Percentiles rank a stretch among this genome's conserved stretches.
phyloP scores from a whole-genome alignment of 805 yeast species.

The Candida multigemmis region DNA sequence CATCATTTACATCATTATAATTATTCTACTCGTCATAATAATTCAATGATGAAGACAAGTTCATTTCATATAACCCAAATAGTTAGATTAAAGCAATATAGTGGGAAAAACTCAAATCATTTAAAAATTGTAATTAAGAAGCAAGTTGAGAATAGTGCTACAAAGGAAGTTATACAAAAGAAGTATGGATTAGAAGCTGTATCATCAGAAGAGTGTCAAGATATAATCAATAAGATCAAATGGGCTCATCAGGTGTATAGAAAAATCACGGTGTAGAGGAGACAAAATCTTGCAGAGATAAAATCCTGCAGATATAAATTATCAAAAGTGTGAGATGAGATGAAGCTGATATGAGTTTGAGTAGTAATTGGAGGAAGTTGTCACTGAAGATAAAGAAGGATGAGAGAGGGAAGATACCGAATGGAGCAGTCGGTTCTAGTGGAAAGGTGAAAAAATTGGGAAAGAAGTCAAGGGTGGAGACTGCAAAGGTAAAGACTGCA shows the following conservation, averaged over 20 bases:
- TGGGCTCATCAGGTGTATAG: conserved; percentile 49
- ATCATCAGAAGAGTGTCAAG: conserved; percentile 50
- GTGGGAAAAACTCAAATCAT: conserved; percentile 56
- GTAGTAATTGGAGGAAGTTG: too few relatives aligned
- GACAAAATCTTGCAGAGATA: too few relatives aligned
- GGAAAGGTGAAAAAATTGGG: too few relatives aligned
- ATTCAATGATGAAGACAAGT: conserved; percentile 72
- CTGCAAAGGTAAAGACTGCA: neutral
- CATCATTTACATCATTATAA: conserved; percentile 30
- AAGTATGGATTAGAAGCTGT: conserved; percentile 83
- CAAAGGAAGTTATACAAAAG: conserved; percentile 46
- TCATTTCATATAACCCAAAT: conserved; percentile 82
- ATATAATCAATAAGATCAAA: conserved; percentile 65
- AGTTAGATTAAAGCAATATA: conserved; percentile 62
- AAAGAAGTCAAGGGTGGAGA: conserved; percentile 3
- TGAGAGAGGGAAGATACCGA: too few relatives aligned
- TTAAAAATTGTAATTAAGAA: conserved; percentile 67
- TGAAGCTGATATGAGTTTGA: too few relatives aligned
- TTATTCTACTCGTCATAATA: conserved; percentile 38
- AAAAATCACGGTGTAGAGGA: too few relatives aligned
- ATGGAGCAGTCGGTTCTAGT: too few relatives aligned
- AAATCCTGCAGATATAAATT: too few relatives aligned
- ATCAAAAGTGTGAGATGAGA: too few relatives aligned
- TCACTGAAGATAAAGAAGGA: too few relatives aligned
- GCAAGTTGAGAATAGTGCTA: conserved; percentile 13